phyloP scores from a whole-genome alignment of 1,139 yeast species.

The Pichia sp. region DNA sequence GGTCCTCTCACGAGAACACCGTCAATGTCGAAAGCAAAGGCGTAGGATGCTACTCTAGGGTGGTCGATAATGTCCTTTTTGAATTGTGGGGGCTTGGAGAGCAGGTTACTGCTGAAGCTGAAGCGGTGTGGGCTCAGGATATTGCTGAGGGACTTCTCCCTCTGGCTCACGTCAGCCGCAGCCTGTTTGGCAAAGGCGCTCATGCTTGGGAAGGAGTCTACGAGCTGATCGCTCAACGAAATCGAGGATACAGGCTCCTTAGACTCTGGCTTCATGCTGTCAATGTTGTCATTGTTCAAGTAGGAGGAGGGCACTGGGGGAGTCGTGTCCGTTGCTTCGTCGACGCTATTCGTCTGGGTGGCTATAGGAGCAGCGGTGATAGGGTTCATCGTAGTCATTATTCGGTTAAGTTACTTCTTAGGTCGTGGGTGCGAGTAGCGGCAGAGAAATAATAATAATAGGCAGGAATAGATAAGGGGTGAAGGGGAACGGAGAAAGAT shows the following conservation, averaged over 20 bases:
- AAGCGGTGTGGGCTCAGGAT: background rate
- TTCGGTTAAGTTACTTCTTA: background rate
- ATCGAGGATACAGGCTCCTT: constrained; percentile 66
- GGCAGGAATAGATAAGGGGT: background rate
- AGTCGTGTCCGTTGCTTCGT: constrained; percentile 1
- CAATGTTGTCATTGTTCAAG: constrained; percentile 69
- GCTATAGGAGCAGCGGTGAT: background rate
- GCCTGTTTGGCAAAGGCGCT: constrained; percentile 5
- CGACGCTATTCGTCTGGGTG: background rate
- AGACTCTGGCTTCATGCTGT: constrained; percentile 54
- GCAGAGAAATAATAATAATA: background rate
- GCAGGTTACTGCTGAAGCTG: constrained; percentile 1
- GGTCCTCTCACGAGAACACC: constrained; percentile 81
- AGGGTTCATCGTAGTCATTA: background rate
- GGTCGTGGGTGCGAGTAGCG: background rate
- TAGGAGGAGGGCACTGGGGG: constrained; percentile 41
- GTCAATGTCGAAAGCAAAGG: constrained; percentile 84
- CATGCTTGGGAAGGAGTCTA: constrained; percentile 48
- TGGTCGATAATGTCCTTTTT: constrained; percentile 58
- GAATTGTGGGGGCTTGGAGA: constrained; percentile 34
- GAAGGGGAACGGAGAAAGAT: background rate
- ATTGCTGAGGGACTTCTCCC: background rate
- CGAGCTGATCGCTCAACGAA: constrained; percentile 64
- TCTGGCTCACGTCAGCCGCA: background rate
- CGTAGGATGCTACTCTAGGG: constrained; percentile 71